phyloP scores from a whole-genome alignment of 2,329 filamentous ascomycete species.

The Elsinoe arachidis region DNA sequence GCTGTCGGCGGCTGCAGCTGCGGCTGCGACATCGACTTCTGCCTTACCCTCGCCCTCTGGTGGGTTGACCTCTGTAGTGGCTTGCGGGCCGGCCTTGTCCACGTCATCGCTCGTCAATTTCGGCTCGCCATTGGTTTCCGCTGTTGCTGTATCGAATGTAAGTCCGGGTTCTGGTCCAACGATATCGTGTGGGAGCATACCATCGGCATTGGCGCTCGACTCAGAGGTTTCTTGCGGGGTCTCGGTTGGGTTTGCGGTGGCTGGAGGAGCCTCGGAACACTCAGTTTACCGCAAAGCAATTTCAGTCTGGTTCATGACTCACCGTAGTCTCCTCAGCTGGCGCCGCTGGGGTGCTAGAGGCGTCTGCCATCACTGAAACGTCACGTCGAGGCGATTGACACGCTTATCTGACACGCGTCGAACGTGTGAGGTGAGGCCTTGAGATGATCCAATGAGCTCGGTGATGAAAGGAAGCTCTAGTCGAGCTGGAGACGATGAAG shows the following conservation, averaged over 20 bases:
- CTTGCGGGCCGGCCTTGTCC: conserved; percentile 15
- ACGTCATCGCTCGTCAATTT: conserved; percentile 10
- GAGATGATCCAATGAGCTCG: neutral
- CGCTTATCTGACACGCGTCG: conserved; percentile 9
- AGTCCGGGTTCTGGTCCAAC: neutral
- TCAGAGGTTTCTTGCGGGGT: neutral
- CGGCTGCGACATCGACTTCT: conserved; percentile 13
- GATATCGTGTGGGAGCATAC: neutral
- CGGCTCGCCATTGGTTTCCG: conserved; percentile 9
- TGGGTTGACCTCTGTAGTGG: conserved; percentile 17
- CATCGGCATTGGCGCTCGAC: neutral
- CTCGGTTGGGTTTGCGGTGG: conserved; percentile 5
- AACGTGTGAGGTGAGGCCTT: neutral
- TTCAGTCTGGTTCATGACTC: neutral
- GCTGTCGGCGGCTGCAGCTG: conserved; percentile 15
- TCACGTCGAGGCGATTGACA: conserved; percentile 8
- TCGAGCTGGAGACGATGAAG: neutral
- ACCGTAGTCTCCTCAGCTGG: conserved; percentile 11
- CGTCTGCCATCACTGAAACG: conserved; percentile 7
- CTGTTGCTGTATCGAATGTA: neutral
- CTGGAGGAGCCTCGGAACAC: conserved; percentile 1
- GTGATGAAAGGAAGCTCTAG: neutral
- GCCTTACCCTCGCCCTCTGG: conserved; percentile 16
- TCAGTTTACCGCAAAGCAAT: neutral
- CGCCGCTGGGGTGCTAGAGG: neutral